Evolutionary conservation across 192 early-diverging fungal species (phyloP).

Genomic region (Globomyces pollinis-pini): DNA sequence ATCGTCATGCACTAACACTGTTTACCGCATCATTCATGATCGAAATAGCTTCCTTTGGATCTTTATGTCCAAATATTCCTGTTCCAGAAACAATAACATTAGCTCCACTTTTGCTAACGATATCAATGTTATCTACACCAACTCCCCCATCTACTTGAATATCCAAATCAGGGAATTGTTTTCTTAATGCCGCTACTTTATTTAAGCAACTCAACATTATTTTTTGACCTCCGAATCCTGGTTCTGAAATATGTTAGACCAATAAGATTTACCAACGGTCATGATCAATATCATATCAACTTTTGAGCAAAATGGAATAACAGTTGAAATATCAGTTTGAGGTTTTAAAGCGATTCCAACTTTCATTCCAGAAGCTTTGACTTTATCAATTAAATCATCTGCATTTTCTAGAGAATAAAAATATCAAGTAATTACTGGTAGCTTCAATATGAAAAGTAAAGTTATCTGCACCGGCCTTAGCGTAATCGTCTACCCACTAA

Average conservation of each 20-base stretch:
- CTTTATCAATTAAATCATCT: slow-evolving; percentile 64
- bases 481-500: slow-evolving; percentile 96
- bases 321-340: slow-evolving; percentile 54
- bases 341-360: slow-evolving; percentile 91
- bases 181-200: slow-evolving; percentile 73
- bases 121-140: slow-evolving; percentile 72
- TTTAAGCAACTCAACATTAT: slow-evolving; percentile 84
- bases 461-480: slow-evolving; percentile 76
- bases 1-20: too few relatives aligned
- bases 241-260: slow-evolving; percentile 55
- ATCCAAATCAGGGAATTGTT: slow-evolving; percentile 72
- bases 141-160: slow-evolving; percentile 96
- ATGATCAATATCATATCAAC: slow-evolving; percentile 89
- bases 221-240: slow-evolving; percentile 92
- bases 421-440: slow-evolving; percentile 38
- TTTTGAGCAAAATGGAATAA: slow-evolving; percentile 28
- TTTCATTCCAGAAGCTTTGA: slow-evolving; percentile 82
- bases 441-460: slow-evolving; percentile 94
- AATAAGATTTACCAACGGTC: slow-evolving; percentile 63
- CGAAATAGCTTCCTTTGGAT: slow-evolving; percentile 66
- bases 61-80: slow-evolving; percentile 70
- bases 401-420: slow-evolving; percentile 46
- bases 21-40: slow-evolving; percentile 51
- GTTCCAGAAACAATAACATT: slow-evolving; percentile 98
- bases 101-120: slow-evolving; percentile 80